Evolutionary conservation across 1,284 basidiomycete species (phyloP), one percentile per base, ranked within the genome.

Genomic region (Tausonia pullulans): DNA sequence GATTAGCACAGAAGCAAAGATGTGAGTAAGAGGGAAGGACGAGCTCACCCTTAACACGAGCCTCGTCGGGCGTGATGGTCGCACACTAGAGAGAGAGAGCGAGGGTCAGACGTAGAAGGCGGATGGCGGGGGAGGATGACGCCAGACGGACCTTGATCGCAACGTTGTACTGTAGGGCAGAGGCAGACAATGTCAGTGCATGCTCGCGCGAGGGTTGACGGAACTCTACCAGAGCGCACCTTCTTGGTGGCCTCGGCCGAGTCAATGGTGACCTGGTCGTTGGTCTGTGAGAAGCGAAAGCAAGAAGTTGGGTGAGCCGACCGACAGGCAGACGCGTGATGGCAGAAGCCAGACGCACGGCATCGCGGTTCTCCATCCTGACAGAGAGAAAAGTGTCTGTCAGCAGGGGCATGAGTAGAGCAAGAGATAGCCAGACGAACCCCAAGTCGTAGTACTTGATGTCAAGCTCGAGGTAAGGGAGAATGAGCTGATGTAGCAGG

Each of bases 381-480:
- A 16, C 11, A 8, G 7, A 5, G 39, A 3, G 4, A 27, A 27
- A 27, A 27, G 27, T 2, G 27, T 27, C 27, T 27, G 27, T 27
- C 27, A 27, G 27, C 27, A 27, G 27, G 27, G 27, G 27, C 27
- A 27, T 27, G 27, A 27, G 27, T 1, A 27, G 27, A 27, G 27
- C 27, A 27, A 27, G 27, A 2, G 27, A 27, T 27, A 2, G 3
- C 13, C 5, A 48, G 14, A 54, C 60, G 16, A 45, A 61, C 60
- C 94, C 93, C 55, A 98, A 83, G 78, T 98, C 95, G 77, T 86
- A 98, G 81, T 98, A 98, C 79, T 98, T 98, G 82, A 98, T 90
- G 73, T 98, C 90, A 53, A 98, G 80, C 79, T 94, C 83, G 63
- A 98, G 81, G 78, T 93, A 97, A 8, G 95, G 95, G 61, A 97